Base-by-base conservation (phyloP, 352 stramenopile genomes). In the Plasmopara muralis region DNA sequence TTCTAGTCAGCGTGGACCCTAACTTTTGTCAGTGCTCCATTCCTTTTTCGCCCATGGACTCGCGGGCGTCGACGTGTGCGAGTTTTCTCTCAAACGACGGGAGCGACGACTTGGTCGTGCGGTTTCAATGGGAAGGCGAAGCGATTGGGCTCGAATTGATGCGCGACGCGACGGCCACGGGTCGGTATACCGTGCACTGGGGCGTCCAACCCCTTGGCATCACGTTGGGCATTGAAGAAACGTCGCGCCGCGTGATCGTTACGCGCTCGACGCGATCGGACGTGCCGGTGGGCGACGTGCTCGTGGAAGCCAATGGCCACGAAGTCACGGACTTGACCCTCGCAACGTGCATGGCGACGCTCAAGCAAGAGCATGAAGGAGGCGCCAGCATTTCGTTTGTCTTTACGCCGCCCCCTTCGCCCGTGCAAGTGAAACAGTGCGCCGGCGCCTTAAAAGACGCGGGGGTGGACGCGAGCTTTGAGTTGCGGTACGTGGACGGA, bases 141-240 rank as follows among this genome's bases (percentile, higher is more conserved):
- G 43, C 59, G 8, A 82, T 87, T 25, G 76, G 69, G 0, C 65
- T 87, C 4, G 74, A 87, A 25, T 70, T 87, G 47, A 71, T 77
- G 67, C 73, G 73, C 1, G 48, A 71, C 46, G 41, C 65, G 13
- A 18, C 60, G 14, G 48, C 56, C 5, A 43, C 48, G 0, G 47
- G 16, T n/a, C 44, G 40, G 8, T 52, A 62, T 38, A 65, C 53
- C 6, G 65, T 86, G 10, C 49, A 74, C 40, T 86, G 75, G 78
- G 60, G 64, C 9, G 57, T 49, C 0, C 67, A 70, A 20, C 57
- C 72, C 12, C 72, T 91, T 4, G 81, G 81, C 43, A 63, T 91
- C 34, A 87, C 81, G 7, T 75, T 91, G 35, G 74, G 78, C 66
- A 76, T 89, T 28, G 81, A 91, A 52, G 76, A 82, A 31, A 75